These are phyloP conservation scores for Trypanosoma mega DNA, from an alignment of 208 protist genomes.

Conservation along the genomic window DNA sequence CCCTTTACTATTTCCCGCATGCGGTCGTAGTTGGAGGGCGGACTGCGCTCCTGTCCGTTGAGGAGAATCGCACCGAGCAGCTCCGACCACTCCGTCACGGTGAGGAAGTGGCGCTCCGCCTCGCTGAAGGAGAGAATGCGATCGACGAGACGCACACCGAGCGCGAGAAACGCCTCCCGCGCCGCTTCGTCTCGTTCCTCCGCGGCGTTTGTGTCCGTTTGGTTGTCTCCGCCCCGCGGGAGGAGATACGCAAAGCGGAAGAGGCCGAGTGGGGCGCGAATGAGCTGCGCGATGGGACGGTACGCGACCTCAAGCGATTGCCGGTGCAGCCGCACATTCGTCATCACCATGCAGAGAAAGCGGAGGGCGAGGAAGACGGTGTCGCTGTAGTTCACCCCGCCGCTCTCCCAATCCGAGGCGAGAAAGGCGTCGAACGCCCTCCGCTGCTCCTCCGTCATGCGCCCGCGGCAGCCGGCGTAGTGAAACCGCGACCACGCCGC, in stretches of 20 bases:
- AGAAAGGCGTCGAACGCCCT: slow-evolving; percentile 36
- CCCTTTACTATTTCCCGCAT: slow-evolving; percentile 31
- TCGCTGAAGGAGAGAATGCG: slow-evolving; percentile 35
- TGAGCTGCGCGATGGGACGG: slow-evolving; percentile 48
- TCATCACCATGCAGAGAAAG: slow-evolving; percentile 47
- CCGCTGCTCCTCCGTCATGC: slow-evolving; percentile 40
- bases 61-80: slow-evolving; percentile 74
- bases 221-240: slow-evolving; percentile 1
- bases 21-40: slow-evolving; percentile 49
- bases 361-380: slow-evolving; percentile 58
- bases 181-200: slow-evolving; percentile 25
- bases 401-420: slow-evolving; percentile 47
- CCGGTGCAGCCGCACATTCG: slow-evolving; percentile 31
- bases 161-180: slow-evolving; percentile 32
- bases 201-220: neutral
- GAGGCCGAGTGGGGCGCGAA: slow-evolving; percentile 35
- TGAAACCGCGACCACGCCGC: slow-evolving; percentile 43
- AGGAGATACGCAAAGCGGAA: slow-evolving; percentile 76
- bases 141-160: slow-evolving; percentile 31
- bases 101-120: slow-evolving; percentile 37
- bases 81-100: slow-evolving; percentile 35
- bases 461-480: slow-evolving; percentile 39
- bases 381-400: slow-evolving; percentile 73
- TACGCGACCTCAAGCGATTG: slow-evolving; percentile 33
- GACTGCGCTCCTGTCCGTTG: slow-evolving; percentile 76